Evolutionary conservation across 139 green algal species (phyloP).

Genomic region (Parachlorella kessleri): DNA sequence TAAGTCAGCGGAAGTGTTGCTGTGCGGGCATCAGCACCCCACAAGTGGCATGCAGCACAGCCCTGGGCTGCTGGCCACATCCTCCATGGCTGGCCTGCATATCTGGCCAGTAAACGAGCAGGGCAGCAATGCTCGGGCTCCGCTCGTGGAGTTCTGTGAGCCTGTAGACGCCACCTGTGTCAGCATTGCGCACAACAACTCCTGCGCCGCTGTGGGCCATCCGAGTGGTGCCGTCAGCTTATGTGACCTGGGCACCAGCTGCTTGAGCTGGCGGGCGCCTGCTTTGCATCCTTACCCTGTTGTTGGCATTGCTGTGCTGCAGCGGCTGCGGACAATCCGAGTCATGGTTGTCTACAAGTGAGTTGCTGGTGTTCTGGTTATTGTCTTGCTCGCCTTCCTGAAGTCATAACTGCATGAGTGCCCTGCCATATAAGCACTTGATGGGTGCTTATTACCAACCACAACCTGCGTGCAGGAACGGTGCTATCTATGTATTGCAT

Average conservation of each 20-base stretch:
- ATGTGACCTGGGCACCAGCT: background rate
- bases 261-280: constrained; percentile 5
- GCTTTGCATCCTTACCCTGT: background rate
- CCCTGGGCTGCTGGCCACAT: background rate
- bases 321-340: background rate
- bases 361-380: no score
- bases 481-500: constrained; percentile 4
- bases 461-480: constrained; percentile 4
- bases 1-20: background rate
- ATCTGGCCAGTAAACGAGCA: background rate
- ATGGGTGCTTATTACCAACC: no score
- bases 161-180: background rate
- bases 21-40: constrained; percentile 9
- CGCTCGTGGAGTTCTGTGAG: constrained; percentile 15
- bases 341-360: constrained; percentile 17
- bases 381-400: no score
- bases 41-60: background rate
- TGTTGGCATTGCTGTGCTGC: background rate
- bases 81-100: background rate
- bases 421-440: no score
- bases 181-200: constrained; percentile 1
- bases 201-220: constrained; percentile 1
- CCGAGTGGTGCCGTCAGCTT: constrained; percentile 3
- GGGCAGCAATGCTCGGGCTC: background rate
- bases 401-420: no score